phyloP scores from a whole-genome alignment of 1,139 yeast genomes.

The Nematodospora anomalae region DNA sequence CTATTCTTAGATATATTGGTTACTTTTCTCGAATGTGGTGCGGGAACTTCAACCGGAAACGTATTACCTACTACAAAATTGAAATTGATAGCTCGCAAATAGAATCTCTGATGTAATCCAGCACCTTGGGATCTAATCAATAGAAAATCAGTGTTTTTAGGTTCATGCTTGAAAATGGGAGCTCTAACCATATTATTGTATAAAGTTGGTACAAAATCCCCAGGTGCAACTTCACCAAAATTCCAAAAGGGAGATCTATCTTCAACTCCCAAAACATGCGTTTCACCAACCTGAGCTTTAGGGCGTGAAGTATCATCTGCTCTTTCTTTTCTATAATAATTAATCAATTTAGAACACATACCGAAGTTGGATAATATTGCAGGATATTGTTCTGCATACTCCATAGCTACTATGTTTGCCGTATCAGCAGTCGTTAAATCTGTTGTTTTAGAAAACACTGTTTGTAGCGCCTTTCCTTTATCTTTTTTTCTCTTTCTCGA shows the following conservation, averaged over 20 bases:
- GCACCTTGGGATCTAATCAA: conserved; percentile 81
- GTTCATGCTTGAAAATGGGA: conserved; percentile 87
- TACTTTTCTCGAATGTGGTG: conserved; percentile 95
- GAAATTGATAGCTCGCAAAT: conserved; percentile 64
- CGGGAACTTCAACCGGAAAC: conserved; percentile 94
- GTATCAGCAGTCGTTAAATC: conserved; percentile 87
- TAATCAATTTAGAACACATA: conserved; percentile 92
- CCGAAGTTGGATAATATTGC: conserved; percentile 83
- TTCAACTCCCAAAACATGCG: conserved; percentile 91
- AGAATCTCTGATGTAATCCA: conserved; percentile 54
- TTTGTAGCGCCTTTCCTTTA: conserved; percentile 76
- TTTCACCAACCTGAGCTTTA: conserved; percentile 87
- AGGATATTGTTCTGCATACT: conserved; percentile 90
- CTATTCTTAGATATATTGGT: conserved; percentile 92
- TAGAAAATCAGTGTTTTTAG: conserved; percentile 75
- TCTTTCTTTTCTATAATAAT: conserved; percentile 82
- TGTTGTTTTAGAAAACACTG: conserved; percentile 65
- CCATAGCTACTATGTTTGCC: conserved; percentile 74
- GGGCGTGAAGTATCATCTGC: conserved; percentile 88
- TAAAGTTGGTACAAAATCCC: conserved; percentile 88
- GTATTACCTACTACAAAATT: conserved; percentile 89
- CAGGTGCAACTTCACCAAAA: conserved; percentile 95
- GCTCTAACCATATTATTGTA: conserved; percentile 93
- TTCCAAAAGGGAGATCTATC: conserved; percentile 98
- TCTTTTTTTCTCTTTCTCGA: conserved; percentile 88